A percentile compares a stretch with the other conserved stretches of the same genome.
These are phyloP conservation scores for Phytophthora macrochlamydospora DNA, from an alignment of 352 stramenopile species.

Conservation along the genomic window DNA sequence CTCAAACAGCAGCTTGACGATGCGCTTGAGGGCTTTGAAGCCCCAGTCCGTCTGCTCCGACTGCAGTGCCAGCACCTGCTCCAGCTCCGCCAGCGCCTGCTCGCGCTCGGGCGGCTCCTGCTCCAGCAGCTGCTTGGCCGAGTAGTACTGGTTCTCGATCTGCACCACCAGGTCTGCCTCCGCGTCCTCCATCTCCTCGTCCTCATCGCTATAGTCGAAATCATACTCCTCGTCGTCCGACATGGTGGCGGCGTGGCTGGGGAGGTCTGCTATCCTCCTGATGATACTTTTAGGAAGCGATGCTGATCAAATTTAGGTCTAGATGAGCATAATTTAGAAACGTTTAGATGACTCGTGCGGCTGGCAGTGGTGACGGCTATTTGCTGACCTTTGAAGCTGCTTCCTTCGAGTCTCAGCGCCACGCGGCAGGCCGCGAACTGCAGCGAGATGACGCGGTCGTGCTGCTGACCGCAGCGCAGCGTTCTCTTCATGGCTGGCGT, in stretches of 20 bases:
- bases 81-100: slow-evolving; percentile 53
- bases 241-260: slow-evolving; percentile 8
- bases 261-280: too few species aligned
- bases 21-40: slow-evolving; percentile 95
- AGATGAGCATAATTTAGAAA: too few species aligned
- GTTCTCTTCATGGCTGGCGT: too few species aligned
- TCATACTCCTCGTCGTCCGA: slow-evolving; percentile 79
- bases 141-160: slow-evolving; percentile 96
- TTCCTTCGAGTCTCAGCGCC: too few species aligned
- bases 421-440: too few species aligned
- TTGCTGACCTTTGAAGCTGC: too few species aligned
- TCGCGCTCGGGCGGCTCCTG: slow-evolving; percentile 44
- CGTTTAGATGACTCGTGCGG: too few species aligned
- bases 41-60: slow-evolving; percentile 82
- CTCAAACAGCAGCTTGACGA: slow-evolving; percentile 93
- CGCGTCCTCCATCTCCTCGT: slow-evolving; percentile 88
- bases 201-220: slow-evolving; percentile 93
- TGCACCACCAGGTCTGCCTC: slow-evolving; percentile 86
- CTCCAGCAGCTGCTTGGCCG: slow-evolving; percentile 86
- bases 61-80: slow-evolving; percentile 64
- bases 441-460: too few species aligned
- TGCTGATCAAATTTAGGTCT: too few species aligned
- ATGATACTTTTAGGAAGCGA: too few species aligned
- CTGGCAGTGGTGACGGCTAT: too few species aligned
- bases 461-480: too few species aligned